Percentiles rank a stretch among this genome's conserved stretches.
Conservation (phyloP, 768 basidiomycete species). For the Macrocybe gigantea region DNA sequence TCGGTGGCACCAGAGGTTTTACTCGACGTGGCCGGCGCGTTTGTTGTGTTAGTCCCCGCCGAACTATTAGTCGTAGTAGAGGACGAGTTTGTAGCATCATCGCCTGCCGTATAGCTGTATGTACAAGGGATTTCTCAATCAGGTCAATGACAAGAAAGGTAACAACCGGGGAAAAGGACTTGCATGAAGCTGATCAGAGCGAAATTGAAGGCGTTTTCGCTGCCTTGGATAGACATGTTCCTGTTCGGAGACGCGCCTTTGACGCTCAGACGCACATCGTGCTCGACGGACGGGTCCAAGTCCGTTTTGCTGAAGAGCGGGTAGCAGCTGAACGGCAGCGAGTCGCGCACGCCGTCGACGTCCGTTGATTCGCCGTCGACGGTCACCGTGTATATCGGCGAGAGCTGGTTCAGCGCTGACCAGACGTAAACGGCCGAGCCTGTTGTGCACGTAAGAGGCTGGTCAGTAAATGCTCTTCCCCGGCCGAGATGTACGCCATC, state of each 20-base stretch:
- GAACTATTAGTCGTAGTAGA: too few relatives aligned
- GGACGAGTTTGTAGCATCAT: too few relatives aligned
- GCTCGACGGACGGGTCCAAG: conserved; percentile 16
- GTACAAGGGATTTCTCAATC: too few relatives aligned
- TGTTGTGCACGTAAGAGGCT: neutral
- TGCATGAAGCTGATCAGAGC: conserved; percentile 18
- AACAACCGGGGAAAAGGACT: neutral
- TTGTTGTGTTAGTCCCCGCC: too few relatives aligned
- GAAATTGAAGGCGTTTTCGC: conserved; percentile 11
- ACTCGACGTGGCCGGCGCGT: too few relatives aligned
- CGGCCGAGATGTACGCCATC: too few relatives aligned
- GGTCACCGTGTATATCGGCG: conserved; percentile 16
- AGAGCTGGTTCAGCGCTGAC: conserved; percentile 13
- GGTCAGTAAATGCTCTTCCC: neutral
- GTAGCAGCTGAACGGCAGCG: conserved; percentile 13
- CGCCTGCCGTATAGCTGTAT: too few relatives aligned
- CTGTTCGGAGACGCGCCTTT: conserved; percentile 15
- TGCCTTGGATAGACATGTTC: conserved; percentile 6
- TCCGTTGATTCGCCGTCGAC: conserved; percentile 18
- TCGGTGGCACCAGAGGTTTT: too few relatives aligned
- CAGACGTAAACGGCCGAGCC: conserved; percentile 21
- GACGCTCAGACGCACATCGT: conserved; percentile 16
- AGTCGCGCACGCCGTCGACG: conserved; percentile 15
- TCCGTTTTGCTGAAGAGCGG: conserved; percentile 16
- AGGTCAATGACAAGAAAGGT: too few relatives aligned